phyloP scores from a whole-genome alignment of 2,329 filamentous ascomycete genomes.

The Ophiostoma angusticollis region DNA sequence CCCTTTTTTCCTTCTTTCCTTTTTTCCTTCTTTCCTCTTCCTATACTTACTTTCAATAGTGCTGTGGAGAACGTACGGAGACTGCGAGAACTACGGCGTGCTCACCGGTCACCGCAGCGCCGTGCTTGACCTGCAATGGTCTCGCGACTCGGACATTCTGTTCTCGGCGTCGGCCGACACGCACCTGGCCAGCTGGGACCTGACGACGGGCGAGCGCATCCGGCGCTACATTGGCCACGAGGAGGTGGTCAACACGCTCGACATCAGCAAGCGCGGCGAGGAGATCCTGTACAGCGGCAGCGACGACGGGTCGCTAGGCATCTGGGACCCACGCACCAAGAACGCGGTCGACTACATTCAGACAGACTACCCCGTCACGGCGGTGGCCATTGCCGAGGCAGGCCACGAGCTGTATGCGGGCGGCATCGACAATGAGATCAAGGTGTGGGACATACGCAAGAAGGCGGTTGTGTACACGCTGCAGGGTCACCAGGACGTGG shows the following conservation, averaged over 20 bases:
- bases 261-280: conserved; percentile 79
- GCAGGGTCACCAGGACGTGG: conserved; percentile 78
- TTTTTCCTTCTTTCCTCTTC: background rate
- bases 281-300: conserved; percentile 83
- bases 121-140: conserved; percentile 89
- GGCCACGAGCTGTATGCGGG: conserved; percentile 93
- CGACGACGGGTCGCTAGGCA: conserved; percentile 84
- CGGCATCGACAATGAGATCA: conserved; percentile 93
- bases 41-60: conserved; percentile 36
- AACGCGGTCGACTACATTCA: conserved; percentile 77
- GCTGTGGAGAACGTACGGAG: conserved; percentile 84
- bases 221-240: conserved; percentile 86
- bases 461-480: conserved; percentile 79
- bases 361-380: conserved; percentile 85
- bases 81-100: conserved; percentile 88
- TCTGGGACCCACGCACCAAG: conserved; percentile 92
- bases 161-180: conserved; percentile 91
- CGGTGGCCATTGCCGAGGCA: conserved; percentile 80
- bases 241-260: conserved; percentile 86
- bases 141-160: conserved; percentile 78
- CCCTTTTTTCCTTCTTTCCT: background rate
- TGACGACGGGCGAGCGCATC: conserved; percentile 84
- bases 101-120: conserved; percentile 85
- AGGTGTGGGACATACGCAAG: conserved; percentile 93
- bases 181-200: conserved; percentile 88